Conservation (phyloP, 2,329 filamentous ascomycete species). For the Phialophora tarda region DNA sequence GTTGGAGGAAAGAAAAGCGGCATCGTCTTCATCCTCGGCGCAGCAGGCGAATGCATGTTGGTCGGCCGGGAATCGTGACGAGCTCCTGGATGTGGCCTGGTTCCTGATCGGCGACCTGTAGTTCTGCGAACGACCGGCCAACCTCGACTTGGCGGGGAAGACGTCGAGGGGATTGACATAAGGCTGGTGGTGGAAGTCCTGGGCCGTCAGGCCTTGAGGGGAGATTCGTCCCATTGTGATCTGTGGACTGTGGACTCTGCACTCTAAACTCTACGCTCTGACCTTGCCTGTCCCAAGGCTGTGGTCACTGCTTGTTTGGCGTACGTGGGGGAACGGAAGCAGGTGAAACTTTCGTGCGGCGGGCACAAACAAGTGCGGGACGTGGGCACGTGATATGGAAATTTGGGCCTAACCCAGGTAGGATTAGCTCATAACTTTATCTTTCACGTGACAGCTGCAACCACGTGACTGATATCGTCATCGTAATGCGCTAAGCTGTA, state of each 20-base stretch:
- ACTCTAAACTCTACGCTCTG: background rate
- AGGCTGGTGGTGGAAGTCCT: conserved; percentile 37
- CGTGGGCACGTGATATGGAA: background rate
- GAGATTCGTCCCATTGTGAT: conserved; percentile 30
- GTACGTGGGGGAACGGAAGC: conserved; percentile 17
- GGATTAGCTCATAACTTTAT: too few relatives aligned
- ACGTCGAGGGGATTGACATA: conserved; percentile 36
- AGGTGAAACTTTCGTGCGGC: conserved; percentile 2
- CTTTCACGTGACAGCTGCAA: too few relatives aligned
- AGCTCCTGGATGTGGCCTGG: conserved; percentile 23
- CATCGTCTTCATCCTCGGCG: conserved; percentile 27
- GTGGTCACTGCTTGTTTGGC: conserved; percentile 1
- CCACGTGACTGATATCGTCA: too few relatives aligned
- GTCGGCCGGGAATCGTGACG: conserved; percentile 22
- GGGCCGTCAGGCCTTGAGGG: conserved; percentile 32
- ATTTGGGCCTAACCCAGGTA: too few relatives aligned
- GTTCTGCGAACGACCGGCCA: conserved; percentile 25
- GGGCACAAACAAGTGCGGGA: background rate
- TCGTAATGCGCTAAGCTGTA: too few relatives aligned
- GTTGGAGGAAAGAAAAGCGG: conserved; percentile 16
- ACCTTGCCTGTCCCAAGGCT: conserved; percentile 14
- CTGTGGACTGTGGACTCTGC: background rate
- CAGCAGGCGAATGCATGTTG: conserved; percentile 30
- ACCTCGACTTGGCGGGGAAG: conserved; percentile 31
- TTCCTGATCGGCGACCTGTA: conserved; percentile 26